Percentiles rank a stretch among this genome's conserved stretches.
Evolutionary conservation across 257 asterid species (phyloP).

Genomic region (Knoxia roxburghii): DNA sequence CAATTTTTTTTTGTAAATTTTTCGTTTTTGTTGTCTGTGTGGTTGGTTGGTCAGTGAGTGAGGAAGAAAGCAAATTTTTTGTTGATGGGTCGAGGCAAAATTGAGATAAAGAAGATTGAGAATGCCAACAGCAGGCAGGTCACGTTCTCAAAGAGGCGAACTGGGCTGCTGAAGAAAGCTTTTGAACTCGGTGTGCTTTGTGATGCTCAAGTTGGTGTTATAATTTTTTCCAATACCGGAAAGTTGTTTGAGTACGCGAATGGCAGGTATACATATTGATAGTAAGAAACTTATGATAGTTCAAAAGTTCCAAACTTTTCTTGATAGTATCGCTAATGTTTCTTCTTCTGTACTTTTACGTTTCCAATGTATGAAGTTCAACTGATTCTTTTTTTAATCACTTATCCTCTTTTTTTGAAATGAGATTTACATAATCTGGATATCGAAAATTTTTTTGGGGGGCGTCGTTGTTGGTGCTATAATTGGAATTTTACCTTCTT

Average conservation of each 20-base stretch:
- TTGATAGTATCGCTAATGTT: too few relatives aligned
- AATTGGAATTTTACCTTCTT: not conserved
- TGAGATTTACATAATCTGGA: too few relatives aligned
- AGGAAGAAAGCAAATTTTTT: not conserved
- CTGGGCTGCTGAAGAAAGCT: conserved; percentile 73
- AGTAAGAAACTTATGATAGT: too few relatives aligned
- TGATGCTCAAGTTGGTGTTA: conserved; percentile 71
- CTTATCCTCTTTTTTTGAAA: too few relatives aligned
- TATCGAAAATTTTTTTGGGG: not conserved
- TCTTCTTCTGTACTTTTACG: too few relatives aligned
- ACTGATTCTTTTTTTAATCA: too few relatives aligned
- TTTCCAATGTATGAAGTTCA: too few relatives aligned
- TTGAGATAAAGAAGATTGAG: conserved; percentile 77
- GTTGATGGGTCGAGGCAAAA: conserved; percentile 73
- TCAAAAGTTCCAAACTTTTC: too few relatives aligned
- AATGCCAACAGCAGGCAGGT: conserved; percentile 73
- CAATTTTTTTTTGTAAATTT: conserved; percentile 3
- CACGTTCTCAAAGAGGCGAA: conserved; percentile 67
- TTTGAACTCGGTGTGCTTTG: conserved; percentile 69
- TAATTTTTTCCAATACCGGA: conserved; percentile 70
- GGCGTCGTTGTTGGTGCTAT: not conserved
- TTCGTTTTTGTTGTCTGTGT: conserved; percentile 13
- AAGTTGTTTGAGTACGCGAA: conserved; percentile 62
- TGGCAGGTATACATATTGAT: conserved; percentile 46
- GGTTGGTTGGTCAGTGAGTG: not conserved